These are phyloP conservation scores for Rubia yunnanensis DNA, from an alignment of 257 asterid genomes.

Conservation along the genomic window DNA sequence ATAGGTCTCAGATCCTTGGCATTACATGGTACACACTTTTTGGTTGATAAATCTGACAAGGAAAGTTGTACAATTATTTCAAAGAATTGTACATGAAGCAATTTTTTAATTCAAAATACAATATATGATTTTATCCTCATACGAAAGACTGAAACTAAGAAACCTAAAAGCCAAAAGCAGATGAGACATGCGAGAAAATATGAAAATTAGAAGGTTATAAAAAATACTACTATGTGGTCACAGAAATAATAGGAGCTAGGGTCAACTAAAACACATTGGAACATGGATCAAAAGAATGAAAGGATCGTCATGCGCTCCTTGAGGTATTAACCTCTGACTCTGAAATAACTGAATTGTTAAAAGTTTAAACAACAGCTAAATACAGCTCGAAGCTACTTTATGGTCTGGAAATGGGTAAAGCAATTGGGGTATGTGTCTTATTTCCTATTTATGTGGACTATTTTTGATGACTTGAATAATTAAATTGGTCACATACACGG, in stretches of 20 bases:
- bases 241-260: neutral
- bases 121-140: neutral
- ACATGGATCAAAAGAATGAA: neutral
- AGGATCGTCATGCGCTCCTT: neutral
- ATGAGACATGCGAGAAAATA: neutral
- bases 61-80: conserved; percentile 5
- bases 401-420: neutral
- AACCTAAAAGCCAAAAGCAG: neutral
- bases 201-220: neutral
- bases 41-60: conserved; percentile 59
- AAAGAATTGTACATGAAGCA: neutral
- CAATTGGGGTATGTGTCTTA: neutral
- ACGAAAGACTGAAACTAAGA: neutral
- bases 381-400: too few relatives aligned
- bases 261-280: neutral
- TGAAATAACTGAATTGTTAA: neutral
- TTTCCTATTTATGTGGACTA: neutral
- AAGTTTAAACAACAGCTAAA: neutral
- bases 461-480: too few relatives aligned
- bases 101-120: neutral
- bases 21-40: conserved; percentile 56
- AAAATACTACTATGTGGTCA: neutral
- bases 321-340: neutral
- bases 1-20: conserved; percentile 31
- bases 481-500: too few relatives aligned